Evolutionary conservation across 345 rosid species (phyloP).

Genomic region (Punica granatum): DNA sequence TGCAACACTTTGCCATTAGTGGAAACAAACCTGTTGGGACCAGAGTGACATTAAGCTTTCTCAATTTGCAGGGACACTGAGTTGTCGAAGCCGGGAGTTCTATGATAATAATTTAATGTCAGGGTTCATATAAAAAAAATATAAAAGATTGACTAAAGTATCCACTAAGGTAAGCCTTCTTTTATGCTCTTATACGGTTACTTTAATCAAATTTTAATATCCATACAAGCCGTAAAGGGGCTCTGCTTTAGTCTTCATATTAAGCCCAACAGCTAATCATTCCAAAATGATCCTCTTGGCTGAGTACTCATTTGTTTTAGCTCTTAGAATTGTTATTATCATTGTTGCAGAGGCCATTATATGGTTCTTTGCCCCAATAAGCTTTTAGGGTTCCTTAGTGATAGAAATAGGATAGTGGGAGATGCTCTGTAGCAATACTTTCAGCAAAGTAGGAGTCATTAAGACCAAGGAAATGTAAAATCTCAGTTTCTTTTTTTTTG

Average conservation of each 20-base stretch:
- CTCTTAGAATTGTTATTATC: neutral
- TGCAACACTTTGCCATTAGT: slow-evolving; percentile 22
- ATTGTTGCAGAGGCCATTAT: neutral
- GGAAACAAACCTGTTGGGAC: slow-evolving; percentile 22
- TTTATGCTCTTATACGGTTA: neutral
- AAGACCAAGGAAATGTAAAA: neutral
- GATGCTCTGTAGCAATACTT: neutral
- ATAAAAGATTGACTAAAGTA: neutral
- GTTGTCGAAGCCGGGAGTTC: neutral
- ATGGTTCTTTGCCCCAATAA: neutral
- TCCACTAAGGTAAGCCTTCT: neutral
- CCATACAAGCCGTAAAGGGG: slow-evolving; percentile 6
- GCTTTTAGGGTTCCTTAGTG: neutral
- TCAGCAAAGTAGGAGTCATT: slow-evolving; percentile 8
- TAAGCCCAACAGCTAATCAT: neutral
- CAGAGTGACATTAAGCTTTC: neutral
- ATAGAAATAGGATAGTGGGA: neutral
- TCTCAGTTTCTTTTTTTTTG: neutral
- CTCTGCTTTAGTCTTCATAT: neutral
- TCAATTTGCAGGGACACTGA: neutral
- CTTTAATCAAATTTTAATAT: neutral
- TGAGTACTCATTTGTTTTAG: neutral
- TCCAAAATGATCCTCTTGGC: neutral
- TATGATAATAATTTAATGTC: neutral
- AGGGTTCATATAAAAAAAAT: neutral